Conservation (phyloP, 495 filamentous ascomycete species). For the Articulospora tetracladia region DNA sequence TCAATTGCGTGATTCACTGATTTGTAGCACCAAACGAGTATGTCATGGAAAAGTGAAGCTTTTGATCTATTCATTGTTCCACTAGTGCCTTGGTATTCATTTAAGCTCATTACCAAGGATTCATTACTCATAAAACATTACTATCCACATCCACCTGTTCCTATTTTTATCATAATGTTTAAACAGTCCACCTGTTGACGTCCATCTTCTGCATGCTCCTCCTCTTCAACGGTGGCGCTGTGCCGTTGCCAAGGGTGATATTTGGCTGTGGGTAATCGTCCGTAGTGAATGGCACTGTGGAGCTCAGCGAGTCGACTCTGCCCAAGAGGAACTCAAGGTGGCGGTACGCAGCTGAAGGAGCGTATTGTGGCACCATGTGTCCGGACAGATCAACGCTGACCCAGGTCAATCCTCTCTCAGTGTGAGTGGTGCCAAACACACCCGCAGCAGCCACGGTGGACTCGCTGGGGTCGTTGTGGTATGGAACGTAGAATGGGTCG, state of each 20-base stretch:
- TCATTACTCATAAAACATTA: not conserved
- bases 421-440: constrained; percentile 55
- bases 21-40: no score
- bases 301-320: constrained; percentile 37
- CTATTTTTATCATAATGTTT: no score
- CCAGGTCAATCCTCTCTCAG: constrained; percentile 69
- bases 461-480: constrained; percentile 34
- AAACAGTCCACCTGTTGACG: not conserved
- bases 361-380: constrained; percentile 61
- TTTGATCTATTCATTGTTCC: no score
- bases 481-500: constrained; percentile 63
- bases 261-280: constrained; percentile 15
- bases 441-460: constrained; percentile 43
- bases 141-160: not conserved
- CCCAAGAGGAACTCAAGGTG: constrained; percentile 68
- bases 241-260: constrained; percentile 13
- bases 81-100: no score
- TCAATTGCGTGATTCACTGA: no score
- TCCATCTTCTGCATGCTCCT: not conserved
- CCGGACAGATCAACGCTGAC: constrained; percentile 55
- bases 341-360: constrained; percentile 58
- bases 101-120: no score
- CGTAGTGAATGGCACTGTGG: constrained; percentile 21
- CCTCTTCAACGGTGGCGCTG: constrained; percentile 8
- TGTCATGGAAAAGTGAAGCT: no score